Evolutionary conservation across 2,329 filamentous ascomycete species (phyloP), one percentile per base, ranked within the genome.

Genomic region (Aspergillus intermedius): DNA sequence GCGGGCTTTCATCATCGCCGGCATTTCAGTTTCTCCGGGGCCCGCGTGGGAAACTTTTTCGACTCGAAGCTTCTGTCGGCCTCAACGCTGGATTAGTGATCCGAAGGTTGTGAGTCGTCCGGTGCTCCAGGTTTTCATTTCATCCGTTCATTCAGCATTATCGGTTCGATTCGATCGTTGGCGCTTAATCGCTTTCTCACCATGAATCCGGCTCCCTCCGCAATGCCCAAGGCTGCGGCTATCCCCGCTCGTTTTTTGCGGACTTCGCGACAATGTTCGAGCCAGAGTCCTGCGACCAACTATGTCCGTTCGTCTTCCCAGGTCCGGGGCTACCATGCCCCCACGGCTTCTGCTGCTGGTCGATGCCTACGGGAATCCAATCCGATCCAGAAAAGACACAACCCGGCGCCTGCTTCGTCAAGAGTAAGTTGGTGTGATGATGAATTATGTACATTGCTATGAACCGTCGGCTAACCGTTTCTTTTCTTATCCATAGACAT

Each of bases 221-320:
- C 65, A 49, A 63, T 73, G 63, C 70, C 70, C 49, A 69, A 70
- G 56, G 68, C 67, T 52, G 66, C 68, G 60, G 66, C 67, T 52
- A 53, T 74, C 51, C 69, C 71, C 56, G 61, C 67, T 53, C 67
- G 68, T 56, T 60, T 74, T 48, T 55, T 75, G 53, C 64, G 70
- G 51, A 62, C 70, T 12, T 67, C 70, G 48, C 62, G 66, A 50
- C 64, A 66, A 61, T 69, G 64, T 55, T 63, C 68, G 45, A 68
- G 61, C 45, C 65, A 69, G 54, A 62, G 61, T 42, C 53, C 62
- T 25, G 46, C 51, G 34, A 56, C 48, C 43, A 56, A 50, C 42
- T 35, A 17, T 35, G 49, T 68, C 46, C 59, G 57, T 47, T 60
- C 65, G 17, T 63, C 66, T 28, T 54, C 59, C 7, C 66, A 72